A percentile compares a stretch with the other conserved stretches of the same genome.
These are phyloP conservation scores for Globisporangium nagaii DNA, from an alignment of 352 stramenopile species.

Conservation along the genomic window DNA sequence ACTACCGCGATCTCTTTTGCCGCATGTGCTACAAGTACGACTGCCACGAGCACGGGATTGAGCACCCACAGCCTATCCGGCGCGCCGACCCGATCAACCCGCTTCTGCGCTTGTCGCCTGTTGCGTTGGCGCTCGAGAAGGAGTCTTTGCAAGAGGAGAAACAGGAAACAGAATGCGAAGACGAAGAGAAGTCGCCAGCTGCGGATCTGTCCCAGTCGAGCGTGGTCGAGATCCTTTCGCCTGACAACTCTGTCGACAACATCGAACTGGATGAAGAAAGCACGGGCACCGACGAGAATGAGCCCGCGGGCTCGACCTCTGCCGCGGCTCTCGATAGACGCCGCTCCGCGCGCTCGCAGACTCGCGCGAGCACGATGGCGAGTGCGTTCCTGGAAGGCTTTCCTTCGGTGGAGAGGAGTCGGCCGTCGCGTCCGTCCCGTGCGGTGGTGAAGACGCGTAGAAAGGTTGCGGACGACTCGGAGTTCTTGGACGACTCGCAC, in stretches of 20 bases:
- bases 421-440: conserved; percentile 18
- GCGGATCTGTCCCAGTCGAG: background rate
- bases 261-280: conserved; percentile 1
- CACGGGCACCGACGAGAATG: conserved; percentile 3
- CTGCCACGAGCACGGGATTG: conserved; percentile 87
- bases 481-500: conserved; percentile 68
- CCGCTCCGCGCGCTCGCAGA: conserved; percentile 51
- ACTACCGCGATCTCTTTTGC: conserved; percentile 90
- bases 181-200: background rate
- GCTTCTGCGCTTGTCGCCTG: conserved; percentile 31
- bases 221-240: background rate
- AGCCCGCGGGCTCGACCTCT: conserved; percentile 1
- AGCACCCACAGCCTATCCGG: conserved; percentile 55
- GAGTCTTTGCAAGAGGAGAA: background rate
- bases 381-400: conserved; percentile 45
- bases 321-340: conserved; percentile 30
- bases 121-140: conserved; percentile 6
- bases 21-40: conserved; percentile 92
- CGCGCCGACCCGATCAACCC: conserved; percentile 66
- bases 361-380: conserved; percentile 47
- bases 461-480: conserved; percentile 38
- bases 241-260: background rate
- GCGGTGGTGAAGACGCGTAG: conserved; percentile 17
- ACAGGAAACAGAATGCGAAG: background rate
- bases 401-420: conserved; percentile 13